Percentiles rank a stretch among this genome's conserved stretches.
These are phyloP conservation scores for Curvularia verruculosa DNA, from an alignment of 2,329 filamentous ascomycete species.

Conservation along the genomic window DNA sequence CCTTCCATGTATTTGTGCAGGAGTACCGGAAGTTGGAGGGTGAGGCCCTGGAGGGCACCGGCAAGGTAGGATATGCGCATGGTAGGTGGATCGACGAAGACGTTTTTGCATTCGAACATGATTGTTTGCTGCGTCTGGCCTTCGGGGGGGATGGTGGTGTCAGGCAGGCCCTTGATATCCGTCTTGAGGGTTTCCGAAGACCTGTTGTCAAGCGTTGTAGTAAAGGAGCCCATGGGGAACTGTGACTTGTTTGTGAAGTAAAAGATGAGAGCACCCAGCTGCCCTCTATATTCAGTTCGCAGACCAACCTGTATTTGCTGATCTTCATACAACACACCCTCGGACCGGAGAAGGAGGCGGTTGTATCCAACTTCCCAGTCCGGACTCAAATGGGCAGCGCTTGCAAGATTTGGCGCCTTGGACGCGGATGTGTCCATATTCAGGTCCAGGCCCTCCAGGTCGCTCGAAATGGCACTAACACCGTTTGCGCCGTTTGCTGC, in stretches of 20 bases:
- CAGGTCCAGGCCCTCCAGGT: slow-evolving; percentile 82
- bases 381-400: slow-evolving; percentile 88
- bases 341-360: slow-evolving; percentile 75
- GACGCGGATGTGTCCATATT: slow-evolving; percentile 63
- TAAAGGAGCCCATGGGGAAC: slow-evolving; percentile 85
- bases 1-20: slow-evolving; percentile 98
- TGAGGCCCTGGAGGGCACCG: slow-evolving; percentile 89
- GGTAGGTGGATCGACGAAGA: slow-evolving; percentile 85
- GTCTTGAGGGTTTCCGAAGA: slow-evolving; percentile 73
- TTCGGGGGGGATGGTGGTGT: slow-evolving; percentile 75
- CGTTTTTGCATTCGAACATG: slow-evolving; percentile 85
- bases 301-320: slow-evolving; percentile 91
- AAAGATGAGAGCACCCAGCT: slow-evolving; percentile 91
- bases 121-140: slow-evolving; percentile 90
- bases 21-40: slow-evolving; percentile 84
- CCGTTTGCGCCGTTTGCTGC: slow-evolving; percentile 54
- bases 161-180: slow-evolving; percentile 87
- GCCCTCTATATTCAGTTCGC: slow-evolving; percentile 91
- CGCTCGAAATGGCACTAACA: slow-evolving; percentile 58
- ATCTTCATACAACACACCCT: slow-evolving; percentile 94
- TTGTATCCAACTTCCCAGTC: slow-evolving; percentile 94
- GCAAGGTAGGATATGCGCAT: slow-evolving; percentile 94
- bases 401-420: slow-evolving; percentile 83
- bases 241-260: slow-evolving; percentile 97
- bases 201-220: slow-evolving; percentile 84